Evolutionary conservation across 371 early-diverging fungal species (phyloP).

Genomic region (Mortierella sp.): DNA sequence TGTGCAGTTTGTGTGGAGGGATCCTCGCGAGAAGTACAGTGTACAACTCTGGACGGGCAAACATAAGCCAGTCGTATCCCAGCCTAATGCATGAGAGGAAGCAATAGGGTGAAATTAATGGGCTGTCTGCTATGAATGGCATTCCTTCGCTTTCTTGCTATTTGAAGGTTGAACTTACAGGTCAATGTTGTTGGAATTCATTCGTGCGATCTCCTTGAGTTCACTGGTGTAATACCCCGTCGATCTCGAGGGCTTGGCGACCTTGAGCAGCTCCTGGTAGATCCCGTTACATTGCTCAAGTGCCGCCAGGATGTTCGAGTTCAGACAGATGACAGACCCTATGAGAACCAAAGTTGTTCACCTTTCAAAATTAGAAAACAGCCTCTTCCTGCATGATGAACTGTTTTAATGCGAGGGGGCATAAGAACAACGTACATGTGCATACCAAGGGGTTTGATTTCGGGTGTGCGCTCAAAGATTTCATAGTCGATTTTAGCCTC

Average conservation of each 20-base stretch:
- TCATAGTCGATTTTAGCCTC: no score
- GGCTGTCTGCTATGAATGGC: not conserved
- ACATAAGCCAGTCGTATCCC: constrained; percentile 3
- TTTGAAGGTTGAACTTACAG: no score
- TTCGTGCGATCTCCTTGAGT: constrained; percentile 13
- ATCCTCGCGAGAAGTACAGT: constrained; percentile 3
- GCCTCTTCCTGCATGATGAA: not conserved
- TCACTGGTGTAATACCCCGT: not conserved
- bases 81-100: not conserved
- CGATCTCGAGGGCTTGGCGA: not conserved
- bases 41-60: constrained; percentile 22
- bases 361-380: no score
- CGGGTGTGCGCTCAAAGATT: no score
- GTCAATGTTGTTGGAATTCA: no score
- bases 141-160: no score
- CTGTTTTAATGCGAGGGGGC: no score
- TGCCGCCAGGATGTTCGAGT: constrained; percentile 17
- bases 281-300: constrained; percentile 30
- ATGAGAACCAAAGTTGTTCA: not conserved
- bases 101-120: no score
- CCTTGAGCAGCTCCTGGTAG: constrained; percentile 14
- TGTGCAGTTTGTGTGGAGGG: constrained; percentile 10
- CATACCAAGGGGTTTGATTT: constrained; percentile 20
- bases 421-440: no score
- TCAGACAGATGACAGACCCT: constrained; percentile 27